Evolutionary conservation across 2,329 filamentous ascomycete genomes (phyloP).

Genomic region (Alternaria alternata): DNA sequence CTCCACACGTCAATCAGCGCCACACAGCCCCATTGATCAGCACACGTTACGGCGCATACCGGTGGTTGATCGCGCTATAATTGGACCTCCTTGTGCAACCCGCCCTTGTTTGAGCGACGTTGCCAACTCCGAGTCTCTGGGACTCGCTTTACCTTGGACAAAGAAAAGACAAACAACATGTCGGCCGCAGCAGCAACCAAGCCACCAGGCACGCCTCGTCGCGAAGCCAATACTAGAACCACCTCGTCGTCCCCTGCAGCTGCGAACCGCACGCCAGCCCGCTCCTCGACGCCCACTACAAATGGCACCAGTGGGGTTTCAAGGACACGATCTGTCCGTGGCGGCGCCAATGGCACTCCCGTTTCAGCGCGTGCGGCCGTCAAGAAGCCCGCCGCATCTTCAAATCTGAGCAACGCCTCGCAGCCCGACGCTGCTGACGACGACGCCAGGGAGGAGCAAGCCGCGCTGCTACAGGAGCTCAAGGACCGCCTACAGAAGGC

Average conservation of each 20-base stretch:
- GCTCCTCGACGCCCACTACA: slow-evolving; percentile 40
- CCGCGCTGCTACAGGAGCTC: slow-evolving; percentile 82
- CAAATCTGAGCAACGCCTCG: slow-evolving; percentile 45
- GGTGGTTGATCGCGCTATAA: slow-evolving; percentile 17
- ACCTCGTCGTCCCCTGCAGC: slow-evolving; percentile 43
- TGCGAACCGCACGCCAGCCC: slow-evolving; percentile 43
- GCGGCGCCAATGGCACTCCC: slow-evolving; percentile 43
- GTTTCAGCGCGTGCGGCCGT: slow-evolving; percentile 51
- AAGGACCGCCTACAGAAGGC: slow-evolving; percentile 83
- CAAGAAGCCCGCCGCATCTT: slow-evolving; percentile 46
- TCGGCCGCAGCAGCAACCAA: slow-evolving; percentile 49
- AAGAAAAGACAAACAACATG: slow-evolving; percentile 31
- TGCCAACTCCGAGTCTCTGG: slow-evolving; percentile 18
- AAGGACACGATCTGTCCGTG: slow-evolving; percentile 44
- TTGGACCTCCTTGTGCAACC: slow-evolving; percentile 17
- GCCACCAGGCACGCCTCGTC: slow-evolving; percentile 44
- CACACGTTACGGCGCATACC: slow-evolving; percentile 14
- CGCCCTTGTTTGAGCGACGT: slow-evolving; percentile 21
- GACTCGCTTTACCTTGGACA: slow-evolving; percentile 16
- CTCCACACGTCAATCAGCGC: slow-evolving; percentile 8
- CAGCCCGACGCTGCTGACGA: slow-evolving; percentile 56
- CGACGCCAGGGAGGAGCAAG: slow-evolving; percentile 79
- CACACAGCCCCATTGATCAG: slow-evolving; percentile 20
- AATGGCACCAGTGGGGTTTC: slow-evolving; percentile 40
- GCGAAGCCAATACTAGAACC: slow-evolving; percentile 30